Percentiles rank a stretch among this genome's conserved stretches.
Evolutionary conservation across 257 asterid species (phyloP).

Genomic region (Nicotiana noctiflora): DNA sequence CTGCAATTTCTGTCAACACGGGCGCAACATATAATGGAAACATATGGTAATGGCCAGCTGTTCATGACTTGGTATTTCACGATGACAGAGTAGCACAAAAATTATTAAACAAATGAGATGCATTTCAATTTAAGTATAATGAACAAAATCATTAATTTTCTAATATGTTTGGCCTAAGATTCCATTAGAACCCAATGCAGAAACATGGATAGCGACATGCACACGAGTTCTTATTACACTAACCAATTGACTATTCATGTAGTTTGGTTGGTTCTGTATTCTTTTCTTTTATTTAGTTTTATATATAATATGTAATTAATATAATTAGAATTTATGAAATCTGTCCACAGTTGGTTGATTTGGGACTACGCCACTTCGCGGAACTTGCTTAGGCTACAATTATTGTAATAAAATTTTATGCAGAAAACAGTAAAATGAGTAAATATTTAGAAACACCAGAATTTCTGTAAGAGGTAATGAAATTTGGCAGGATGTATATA

Average conservation of each 20-base stretch:
- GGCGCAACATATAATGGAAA: neutral
- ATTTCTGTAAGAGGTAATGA: no score
- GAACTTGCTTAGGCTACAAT: neutral
- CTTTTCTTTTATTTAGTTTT: neutral
- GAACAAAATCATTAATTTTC: neutral
- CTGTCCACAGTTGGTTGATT: neutral
- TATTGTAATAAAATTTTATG: neutral
- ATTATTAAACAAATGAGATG: neutral
- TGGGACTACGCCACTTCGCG: no score
- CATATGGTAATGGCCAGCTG: constrained; percentile 7
- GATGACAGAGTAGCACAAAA: neutral
- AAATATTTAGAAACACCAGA: no score
- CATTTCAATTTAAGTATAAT: neutral
- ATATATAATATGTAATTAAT: neutral
- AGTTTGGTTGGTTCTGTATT: neutral
- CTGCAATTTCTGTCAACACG: no score
- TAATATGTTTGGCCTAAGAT: neutral
- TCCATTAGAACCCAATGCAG: constrained; percentile 3
- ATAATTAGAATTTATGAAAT: no score
- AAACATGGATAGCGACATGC: constrained; percentile 1
- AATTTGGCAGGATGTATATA: no score
- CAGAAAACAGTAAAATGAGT: neutral
- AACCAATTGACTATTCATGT: neutral
- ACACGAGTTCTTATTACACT: neutral
- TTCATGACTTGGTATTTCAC: neutral